Percentiles rank a stretch among this genome's conserved stretches.
Conservation (phyloP, 129 eudicot species). For the Flaveria robusta region DNA sequence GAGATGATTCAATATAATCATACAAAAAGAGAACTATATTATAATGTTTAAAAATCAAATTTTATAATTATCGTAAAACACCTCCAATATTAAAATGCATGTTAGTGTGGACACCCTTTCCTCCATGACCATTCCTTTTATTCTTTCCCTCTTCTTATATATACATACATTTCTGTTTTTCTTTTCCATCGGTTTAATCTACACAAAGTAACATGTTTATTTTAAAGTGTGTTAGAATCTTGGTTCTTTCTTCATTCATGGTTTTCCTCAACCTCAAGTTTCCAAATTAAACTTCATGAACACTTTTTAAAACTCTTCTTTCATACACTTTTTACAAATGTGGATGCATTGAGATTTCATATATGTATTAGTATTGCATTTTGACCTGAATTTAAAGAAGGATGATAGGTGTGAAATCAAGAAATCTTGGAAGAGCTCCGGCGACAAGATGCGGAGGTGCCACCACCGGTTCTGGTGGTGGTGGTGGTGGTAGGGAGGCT, state of each 20-base stretch:
- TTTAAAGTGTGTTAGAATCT: constrained; percentile 59
- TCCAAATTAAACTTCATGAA: constrained; percentile 47
- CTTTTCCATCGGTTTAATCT: constrained; percentile 30
- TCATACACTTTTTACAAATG: constrained; percentile 8
- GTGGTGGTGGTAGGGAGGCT: background rate
- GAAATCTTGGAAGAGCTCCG: constrained; percentile 35
- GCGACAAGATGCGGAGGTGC: constrained; percentile 23
- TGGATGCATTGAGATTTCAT: constrained; percentile 16
- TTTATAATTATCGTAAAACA: background rate
- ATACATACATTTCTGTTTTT: constrained; percentile 30
- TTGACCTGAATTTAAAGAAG: constrained; percentile 22
- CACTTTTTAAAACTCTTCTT: constrained; percentile 34
- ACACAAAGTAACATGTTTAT: constrained; percentile 30
- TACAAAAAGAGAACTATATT: too few relatives aligned
- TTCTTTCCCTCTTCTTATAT: constrained; percentile 31
- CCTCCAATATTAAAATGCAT: constrained; percentile 30
- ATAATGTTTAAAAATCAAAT: background rate
- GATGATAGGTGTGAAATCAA: constrained; percentile 53
- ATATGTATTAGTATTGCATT: constrained; percentile 23
- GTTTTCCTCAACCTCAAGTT: constrained; percentile 61
- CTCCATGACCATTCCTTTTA: constrained; percentile 40
- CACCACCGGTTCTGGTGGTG: constrained; percentile 27
- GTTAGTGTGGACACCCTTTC: constrained; percentile 38
- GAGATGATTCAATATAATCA: too few relatives aligned
- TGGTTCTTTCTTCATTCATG: constrained; percentile 61